A percentile compares a stretch with the other conserved stretches of the same genome.
These are phyloP conservation scores for Theileria equi DNA, from an alignment of 169 alveolate species.

Conservation along the genomic window DNA sequence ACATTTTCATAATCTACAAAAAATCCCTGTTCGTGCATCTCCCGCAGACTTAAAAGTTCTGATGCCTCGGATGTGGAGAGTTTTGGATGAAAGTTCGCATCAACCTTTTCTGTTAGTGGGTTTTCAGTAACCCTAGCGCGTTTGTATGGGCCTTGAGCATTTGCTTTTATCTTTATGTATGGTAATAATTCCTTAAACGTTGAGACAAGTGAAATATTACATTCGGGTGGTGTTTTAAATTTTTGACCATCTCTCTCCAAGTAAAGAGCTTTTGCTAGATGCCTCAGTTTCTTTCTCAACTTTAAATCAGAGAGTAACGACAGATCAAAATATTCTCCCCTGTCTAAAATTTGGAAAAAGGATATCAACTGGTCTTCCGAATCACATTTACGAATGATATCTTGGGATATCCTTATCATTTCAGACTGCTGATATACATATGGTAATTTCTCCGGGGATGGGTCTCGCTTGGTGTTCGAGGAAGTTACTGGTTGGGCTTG, in stretches of 20 bases:
- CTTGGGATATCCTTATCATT: constrained; percentile 48
- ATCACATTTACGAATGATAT: constrained; percentile 46
- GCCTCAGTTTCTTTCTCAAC: constrained; percentile 74
- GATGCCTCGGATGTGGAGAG: constrained; percentile 12
- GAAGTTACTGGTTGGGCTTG: not conserved
- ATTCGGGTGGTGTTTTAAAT: constrained; percentile 70
- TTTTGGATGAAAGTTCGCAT: not conserved
- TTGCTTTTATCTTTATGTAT: constrained; percentile 64
- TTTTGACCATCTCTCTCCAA: constrained; percentile 48
- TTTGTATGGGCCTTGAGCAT: constrained; percentile 54
- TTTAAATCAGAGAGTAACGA: constrained; percentile 44
- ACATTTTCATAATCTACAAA: constrained; percentile 66
- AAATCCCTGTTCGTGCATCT: constrained; percentile 78
- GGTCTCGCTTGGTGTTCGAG: not conserved
- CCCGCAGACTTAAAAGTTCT: constrained; percentile 67
- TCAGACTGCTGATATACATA: constrained; percentile 59
- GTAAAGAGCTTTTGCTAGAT: constrained; percentile 69
- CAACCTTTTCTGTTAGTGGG: constrained; percentile 10
- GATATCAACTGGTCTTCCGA: constrained; percentile 19
- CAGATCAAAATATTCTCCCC: constrained; percentile 30
- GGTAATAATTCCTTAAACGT: constrained; percentile 59
- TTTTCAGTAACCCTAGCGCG: constrained; percentile 39
- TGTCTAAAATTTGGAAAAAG: constrained; percentile 31
- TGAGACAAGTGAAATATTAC: constrained; percentile 62
- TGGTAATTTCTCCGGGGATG: constrained; percentile 20